Evolutionary conservation across 2,329 filamentous ascomycete genomes (phyloP).

Genomic region (Dothiorella sarmentorum): DNA sequence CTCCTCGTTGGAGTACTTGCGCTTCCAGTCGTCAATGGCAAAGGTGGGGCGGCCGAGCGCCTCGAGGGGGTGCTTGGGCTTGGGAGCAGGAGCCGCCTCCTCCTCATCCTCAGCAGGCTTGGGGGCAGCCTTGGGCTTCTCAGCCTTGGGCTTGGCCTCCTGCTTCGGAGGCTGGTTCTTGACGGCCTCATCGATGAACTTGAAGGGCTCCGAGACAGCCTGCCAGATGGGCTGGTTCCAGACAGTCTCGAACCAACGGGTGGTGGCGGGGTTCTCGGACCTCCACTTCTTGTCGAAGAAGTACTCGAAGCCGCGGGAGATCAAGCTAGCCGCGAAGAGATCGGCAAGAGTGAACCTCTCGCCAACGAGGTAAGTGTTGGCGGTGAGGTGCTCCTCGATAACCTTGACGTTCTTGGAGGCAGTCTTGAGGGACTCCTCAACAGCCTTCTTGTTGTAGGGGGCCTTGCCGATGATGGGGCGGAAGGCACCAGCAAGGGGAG

Average conservation of each 20-base stretch:
- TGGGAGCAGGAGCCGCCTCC: constrained; percentile 63
- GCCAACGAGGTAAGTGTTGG: constrained; percentile 95
- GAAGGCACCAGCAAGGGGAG: constrained; percentile 74
- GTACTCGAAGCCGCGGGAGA: constrained; percentile 85
- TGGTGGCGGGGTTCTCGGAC: constrained; percentile 73
- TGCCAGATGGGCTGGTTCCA: constrained; percentile 90
- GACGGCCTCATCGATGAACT: constrained; percentile 76
- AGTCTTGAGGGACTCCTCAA: constrained; percentile 73
- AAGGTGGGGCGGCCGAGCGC: constrained; percentile 74
- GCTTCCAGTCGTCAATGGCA: constrained; percentile 96
- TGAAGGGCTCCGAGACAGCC: constrained; percentile 69
- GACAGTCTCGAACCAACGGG: constrained; percentile 93
- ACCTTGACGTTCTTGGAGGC: constrained; percentile 65
- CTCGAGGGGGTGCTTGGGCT: constrained; percentile 96
- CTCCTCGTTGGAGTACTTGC: constrained; percentile 95
- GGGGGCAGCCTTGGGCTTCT: constrained; percentile 54
- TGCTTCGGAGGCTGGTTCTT: constrained; percentile 74
- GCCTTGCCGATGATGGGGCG: constrained; percentile 75
- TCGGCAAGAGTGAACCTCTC: constrained; percentile 98
- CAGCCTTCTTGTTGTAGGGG: constrained; percentile 96
- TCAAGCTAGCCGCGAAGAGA: constrained; percentile 74
- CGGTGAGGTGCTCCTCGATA: constrained; percentile 81
- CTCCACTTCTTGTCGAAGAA: constrained; percentile 93
- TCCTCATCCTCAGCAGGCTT: constrained; percentile 61
- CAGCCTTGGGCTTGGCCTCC: constrained; percentile 62